Evolutionary conservation across 495 filamentous ascomycete species (phyloP), one percentile per base, ranked within the genome.

Genomic region (Wilcoxina mikolae): DNA sequence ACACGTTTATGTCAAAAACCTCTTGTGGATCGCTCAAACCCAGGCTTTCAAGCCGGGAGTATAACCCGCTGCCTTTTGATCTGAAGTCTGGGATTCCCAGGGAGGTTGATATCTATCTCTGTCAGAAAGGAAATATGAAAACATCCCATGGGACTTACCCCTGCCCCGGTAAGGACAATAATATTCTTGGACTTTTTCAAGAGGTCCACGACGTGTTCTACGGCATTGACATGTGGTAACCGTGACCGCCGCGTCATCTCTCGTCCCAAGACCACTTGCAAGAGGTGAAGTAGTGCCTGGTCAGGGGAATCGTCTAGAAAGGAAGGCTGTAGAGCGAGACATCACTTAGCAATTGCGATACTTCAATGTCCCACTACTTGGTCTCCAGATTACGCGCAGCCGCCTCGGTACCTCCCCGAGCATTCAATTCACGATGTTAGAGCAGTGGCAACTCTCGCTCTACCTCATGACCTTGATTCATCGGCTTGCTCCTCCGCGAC

Each of bases 81-180:
- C 87, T 77, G 59, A 93, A 94, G 62, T 94, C 87, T 46, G 87
- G 87, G 50, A 93, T 90, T 33, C 86, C 86, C n/a, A 88, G 78
- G 23, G 83, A 85, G 17, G 86, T 90, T 29, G 83, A 87, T 48
- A 95, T 95, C 79, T 82, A 56, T 22, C 25, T 48, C 5, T 29
- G 46, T 28, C 24, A 29, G 43, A 46, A 39, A 17, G 10, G n/a
- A 18, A 7, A 17, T 15, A 3, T n/a, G n/a, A 18, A 29, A 1
- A 51, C 12, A 51, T 45, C 43, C n/a, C 1, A 20, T 17, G 43
- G 3, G 43, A 58, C 70, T 59, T 71, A 84, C 80, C 38, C 91
- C 91, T 22, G 91, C 91, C 56, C 91, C 91, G 4, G 91, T 96
- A 42, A 98, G 74, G 33, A 98, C 86, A 56, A 98, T 80, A 64